Evolutionary conservation across 1,284 basidiomycete species (phyloP), one percentile per base, ranked within the genome.

Genomic region (Phellopilus nigrolimitatus): DNA sequence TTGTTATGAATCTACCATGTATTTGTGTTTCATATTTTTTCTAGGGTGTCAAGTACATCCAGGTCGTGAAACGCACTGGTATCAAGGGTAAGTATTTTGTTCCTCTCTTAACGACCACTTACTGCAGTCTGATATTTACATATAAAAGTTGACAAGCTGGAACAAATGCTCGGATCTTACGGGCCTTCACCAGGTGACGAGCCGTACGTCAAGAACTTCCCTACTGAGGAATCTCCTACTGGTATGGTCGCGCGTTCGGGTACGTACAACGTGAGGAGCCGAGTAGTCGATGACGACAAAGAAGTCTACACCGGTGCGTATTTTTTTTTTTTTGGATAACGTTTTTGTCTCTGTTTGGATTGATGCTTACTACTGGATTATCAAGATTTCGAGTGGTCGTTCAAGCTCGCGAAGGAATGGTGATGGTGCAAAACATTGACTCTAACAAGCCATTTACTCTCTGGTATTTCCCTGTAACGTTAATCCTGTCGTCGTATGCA

Each of bases 111-210:
- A 15, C 9, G 17, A 31, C 4, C 21, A 21, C 15, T n/a, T 30
- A 38, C 33, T 27, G 36, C 56, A 60, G 55, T 47, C 21, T 22
- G 28, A 30, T 41, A 48, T 42, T 44, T 44, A 40, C 36, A 50
- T 42, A 43, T 33, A 41, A 7, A 61, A 91, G 91, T 93, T 59
- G 91, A 92, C 66, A 92, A 88, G 67, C 66, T 91, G 62, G 91
- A 94, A 61, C 80, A 89, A 62, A 95, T 95, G 92, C 78, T 94
- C 30, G 92, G 91, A 24, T 92, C 89, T 2, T 95, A 90, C 66
- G 84, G 88, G 4, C 84, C 86, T 22, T 68, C 74, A 53, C 74
- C 84, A 12, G 66, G 75, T 2, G 80, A 76, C 24, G 71, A 79
- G 41, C 61, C 82, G 5, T 85, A 88, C 61, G 66, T 59, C 53